These are phyloP conservation scores for Cadophora malorum DNA, from an alignment of 2,329 filamentous ascomycete species.

Conservation along the genomic window DNA sequence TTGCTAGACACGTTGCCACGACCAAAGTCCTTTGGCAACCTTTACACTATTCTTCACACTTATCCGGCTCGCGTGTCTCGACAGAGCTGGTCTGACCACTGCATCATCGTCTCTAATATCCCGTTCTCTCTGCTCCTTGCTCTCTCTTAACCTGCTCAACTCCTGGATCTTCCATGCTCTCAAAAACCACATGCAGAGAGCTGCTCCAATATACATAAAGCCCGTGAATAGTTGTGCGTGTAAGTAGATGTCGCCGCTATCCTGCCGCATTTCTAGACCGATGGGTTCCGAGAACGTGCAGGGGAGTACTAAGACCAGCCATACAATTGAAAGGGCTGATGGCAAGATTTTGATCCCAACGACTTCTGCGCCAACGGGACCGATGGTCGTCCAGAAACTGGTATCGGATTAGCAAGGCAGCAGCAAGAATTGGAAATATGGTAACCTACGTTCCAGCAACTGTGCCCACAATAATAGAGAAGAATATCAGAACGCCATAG, in stretches of 20 bases:
- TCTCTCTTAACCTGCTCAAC: constrained; percentile 47
- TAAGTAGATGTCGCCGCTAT: constrained; percentile 57
- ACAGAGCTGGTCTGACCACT: constrained; percentile 19
- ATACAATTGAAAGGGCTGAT: constrained; percentile 72
- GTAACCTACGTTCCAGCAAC: constrained; percentile 64
- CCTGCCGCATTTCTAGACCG: constrained; percentile 57
- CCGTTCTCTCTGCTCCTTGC: constrained; percentile 30
- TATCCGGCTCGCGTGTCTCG: constrained; percentile 30
- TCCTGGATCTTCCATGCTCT: constrained; percentile 66
- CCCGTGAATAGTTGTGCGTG: constrained; percentile 66
- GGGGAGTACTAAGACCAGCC: constrained; percentile 74
- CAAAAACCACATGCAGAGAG: constrained; percentile 59
- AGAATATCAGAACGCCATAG: constrained; percentile 74
- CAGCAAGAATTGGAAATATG: not conserved
- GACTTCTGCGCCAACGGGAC: constrained; percentile 75
- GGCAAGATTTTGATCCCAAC: constrained; percentile 74
- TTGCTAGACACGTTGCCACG: constrained; percentile 34
- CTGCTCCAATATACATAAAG: constrained; percentile 65
- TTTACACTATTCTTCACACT: constrained; percentile 37
- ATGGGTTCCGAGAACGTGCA: constrained; percentile 71
- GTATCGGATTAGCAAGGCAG: constrained; percentile 8
- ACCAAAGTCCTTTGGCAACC: constrained; percentile 37
- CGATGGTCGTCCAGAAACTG: constrained; percentile 70
- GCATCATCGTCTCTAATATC: constrained; percentile 35
- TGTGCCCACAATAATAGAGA: constrained; percentile 68